These are phyloP conservation scores for Eimeria necatrix DNA, from an alignment of 169 alveolate genomes.

Conservation along the genomic window DNA sequence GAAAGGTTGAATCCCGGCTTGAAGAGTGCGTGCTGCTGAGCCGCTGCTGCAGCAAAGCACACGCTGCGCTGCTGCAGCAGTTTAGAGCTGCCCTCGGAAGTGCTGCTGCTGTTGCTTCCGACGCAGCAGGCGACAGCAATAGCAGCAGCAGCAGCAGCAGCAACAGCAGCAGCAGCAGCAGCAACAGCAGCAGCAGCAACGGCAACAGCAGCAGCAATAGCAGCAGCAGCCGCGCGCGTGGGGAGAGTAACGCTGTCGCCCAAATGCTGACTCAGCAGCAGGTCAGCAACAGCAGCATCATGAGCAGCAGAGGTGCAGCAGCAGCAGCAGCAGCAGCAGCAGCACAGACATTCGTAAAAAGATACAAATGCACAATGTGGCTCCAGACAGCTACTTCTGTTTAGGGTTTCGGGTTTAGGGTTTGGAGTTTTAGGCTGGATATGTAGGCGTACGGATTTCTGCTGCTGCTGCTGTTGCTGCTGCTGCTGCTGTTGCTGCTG, in stretches of 20 bases:
- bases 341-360: neutral
- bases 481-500: too few relatives aligned
- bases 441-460: too few relatives aligned
- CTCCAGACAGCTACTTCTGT: too few relatives aligned
- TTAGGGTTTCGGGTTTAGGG: too few relatives aligned
- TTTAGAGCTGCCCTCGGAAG: conserved; percentile 1
- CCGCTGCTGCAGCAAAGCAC: neutral
- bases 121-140: neutral
- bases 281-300: neutral
- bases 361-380: neutral
- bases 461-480: too few relatives aligned
- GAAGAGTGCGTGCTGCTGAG: conserved; percentile 26
- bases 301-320: neutral
- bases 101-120: conserved; percentile 15
- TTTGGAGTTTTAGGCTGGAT: too few relatives aligned
- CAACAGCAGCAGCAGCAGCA: conserved; percentile 10
- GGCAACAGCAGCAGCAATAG: neutral
- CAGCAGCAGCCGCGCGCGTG: neutral
- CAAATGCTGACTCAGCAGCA: conserved; percentile 6
- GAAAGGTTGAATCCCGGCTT: neutral
- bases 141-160: neutral
- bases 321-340: neutral
- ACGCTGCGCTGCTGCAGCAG: conserved; percentile 37
- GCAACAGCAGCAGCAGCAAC: conserved; percentile 6
- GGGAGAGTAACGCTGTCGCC: neutral